Evolutionary conservation across 225 moss, liverwort and hornwort species (phyloP).

Genomic region (Polytrichum commune): DNA sequence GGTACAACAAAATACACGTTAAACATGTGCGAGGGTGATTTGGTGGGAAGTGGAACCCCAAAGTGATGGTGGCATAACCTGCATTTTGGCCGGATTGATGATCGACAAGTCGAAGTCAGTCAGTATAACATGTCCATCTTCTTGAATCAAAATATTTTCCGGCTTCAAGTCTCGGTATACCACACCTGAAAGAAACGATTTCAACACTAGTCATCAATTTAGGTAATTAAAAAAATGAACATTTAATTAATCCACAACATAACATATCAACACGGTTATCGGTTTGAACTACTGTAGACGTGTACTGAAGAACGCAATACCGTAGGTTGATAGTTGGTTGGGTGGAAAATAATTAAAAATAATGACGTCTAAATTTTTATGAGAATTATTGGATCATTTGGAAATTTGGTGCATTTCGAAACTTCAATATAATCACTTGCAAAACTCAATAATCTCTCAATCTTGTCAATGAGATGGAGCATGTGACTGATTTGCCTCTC

Average conservation of each 20-base stretch:
- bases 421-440: too few relatives aligned
- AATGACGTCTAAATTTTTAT: too few relatives aligned
- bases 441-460: too few relatives aligned
- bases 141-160: constrained; percentile 70
- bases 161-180: constrained; percentile 90
- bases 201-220: not conserved
- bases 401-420: too few relatives aligned
- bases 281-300: not conserved
- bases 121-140: constrained; percentile 79
- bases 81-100: constrained; percentile 46
- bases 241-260: not conserved
- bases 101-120: constrained; percentile 88
- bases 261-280: not conserved
- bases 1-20: too few relatives aligned
- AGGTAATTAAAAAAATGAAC: not conserved
- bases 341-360: too few relatives aligned
- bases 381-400: too few relatives aligned
- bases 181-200: constrained; percentile 43
- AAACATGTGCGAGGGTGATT: too few relatives aligned
- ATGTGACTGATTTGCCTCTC: too few relatives aligned
- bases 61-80: constrained; percentile 21
- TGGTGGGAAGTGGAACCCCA: not conserved
- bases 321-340: too few relatives aligned
- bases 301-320: not conserved
- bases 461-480: too few relatives aligned